Percentiles rank a stretch among this genome's conserved stretches.
phyloP scores from a whole-genome alignment of 208 protist species.

The Trypanosoma lewisi region DNA sequence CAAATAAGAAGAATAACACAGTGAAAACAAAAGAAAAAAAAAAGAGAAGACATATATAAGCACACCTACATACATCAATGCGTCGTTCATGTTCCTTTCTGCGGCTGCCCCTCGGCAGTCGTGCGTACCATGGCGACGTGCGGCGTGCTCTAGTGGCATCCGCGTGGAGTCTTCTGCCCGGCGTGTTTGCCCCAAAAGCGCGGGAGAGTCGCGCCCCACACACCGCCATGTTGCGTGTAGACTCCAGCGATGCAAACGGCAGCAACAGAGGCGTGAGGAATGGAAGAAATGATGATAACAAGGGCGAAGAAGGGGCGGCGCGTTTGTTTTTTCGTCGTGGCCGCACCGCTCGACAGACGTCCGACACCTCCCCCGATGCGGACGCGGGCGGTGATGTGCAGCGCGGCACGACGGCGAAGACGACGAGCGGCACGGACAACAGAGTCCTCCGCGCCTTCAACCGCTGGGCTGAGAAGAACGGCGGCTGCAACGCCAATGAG shows the following conservation, averaged over 20 bases:
- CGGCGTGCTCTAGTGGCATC: conserved; percentile 9
- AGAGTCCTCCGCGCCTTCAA: conserved; percentile 48
- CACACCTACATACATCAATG: conserved; percentile 2
- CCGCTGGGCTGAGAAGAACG: conserved; percentile 38
- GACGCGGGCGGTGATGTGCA: background rate
- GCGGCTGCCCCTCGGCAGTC: background rate
- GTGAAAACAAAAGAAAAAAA: background rate
- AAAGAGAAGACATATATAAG: background rate
- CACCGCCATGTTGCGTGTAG: background rate
- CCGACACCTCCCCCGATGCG: background rate
- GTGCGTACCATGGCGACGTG: background rate
- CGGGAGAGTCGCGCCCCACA: background rate
- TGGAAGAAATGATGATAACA: no score
- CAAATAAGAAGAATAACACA: background rate
- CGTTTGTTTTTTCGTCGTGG: conserved; percentile 15
- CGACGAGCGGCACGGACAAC: background rate
- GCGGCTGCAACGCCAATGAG: conserved; percentile 52
- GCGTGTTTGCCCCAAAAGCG: background rate
- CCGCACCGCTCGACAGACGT: background rate
- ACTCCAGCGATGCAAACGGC: background rate
- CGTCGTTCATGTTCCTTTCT: conserved; percentile 2
- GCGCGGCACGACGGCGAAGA: background rate
- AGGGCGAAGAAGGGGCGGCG: background rate
- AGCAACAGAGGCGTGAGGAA: no score
- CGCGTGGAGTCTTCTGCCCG: conserved; percentile 5